Conservation (phyloP, 2,329 filamentous ascomycete genomes). For the Microsporum audouinii region DNA sequence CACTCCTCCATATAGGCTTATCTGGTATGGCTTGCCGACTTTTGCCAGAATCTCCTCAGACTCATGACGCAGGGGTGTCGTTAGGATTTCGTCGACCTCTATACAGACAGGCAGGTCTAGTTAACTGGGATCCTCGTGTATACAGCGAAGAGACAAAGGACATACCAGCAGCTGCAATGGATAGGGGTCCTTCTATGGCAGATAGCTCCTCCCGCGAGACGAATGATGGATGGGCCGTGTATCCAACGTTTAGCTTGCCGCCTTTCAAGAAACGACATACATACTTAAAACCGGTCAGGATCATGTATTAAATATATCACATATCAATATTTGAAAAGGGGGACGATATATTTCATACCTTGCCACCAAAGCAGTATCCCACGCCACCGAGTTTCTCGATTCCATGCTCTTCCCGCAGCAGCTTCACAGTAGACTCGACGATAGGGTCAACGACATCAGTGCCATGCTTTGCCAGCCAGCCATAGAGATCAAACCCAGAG, state of each 20-base stretch:
- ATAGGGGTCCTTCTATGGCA: slow-evolving; percentile 55
- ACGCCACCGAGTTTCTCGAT: slow-evolving; percentile 48
- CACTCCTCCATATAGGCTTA: slow-evolving; percentile 57
- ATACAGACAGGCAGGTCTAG: background rate
- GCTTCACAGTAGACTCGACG: slow-evolving; percentile 41
- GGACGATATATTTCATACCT: slow-evolving; percentile 36
- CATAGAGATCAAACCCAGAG: slow-evolving; percentile 29
- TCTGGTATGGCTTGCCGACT: slow-evolving; percentile 53
- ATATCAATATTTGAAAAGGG: background rate
- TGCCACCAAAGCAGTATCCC: slow-evolving; percentile 67
- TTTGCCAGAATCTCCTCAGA: slow-evolving; percentile 46
- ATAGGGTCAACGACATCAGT: slow-evolving; percentile 42
- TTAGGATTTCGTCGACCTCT: slow-evolving; percentile 50
- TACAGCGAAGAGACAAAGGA: slow-evolving; percentile 1
- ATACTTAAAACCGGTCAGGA: slow-evolving; percentile 40
- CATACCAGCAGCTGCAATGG: slow-evolving; percentile 48
- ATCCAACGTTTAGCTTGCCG: slow-evolving; percentile 57
- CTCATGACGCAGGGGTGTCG: slow-evolving; percentile 44
- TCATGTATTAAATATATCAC: background rate
- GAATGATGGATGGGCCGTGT: slow-evolving; percentile 65
- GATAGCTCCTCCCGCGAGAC: slow-evolving; percentile 55
- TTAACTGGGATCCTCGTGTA: background rate
- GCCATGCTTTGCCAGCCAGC: slow-evolving; percentile 40
- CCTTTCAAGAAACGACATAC: slow-evolving; percentile 55
- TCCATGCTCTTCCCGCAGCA: slow-evolving; percentile 42